Evolutionary conservation across 495 filamentous ascomycete species (phyloP), one percentile per base, ranked within the genome.

Genomic region (Lichenothelia convexa): DNA sequence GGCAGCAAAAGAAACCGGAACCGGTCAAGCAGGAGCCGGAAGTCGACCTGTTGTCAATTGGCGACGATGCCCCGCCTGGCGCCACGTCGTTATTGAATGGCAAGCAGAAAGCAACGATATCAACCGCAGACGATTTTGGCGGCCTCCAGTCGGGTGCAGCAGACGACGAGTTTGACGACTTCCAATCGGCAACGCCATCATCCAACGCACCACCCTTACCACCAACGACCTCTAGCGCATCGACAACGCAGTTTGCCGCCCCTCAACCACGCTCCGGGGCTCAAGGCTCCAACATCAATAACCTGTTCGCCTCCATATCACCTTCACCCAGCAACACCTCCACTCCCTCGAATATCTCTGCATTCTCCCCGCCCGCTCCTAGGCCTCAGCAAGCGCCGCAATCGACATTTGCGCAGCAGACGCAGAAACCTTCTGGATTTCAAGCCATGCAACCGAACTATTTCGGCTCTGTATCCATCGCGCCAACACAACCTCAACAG

Each of bases 111-210:
- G 57, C 61, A 3, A 38, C 58, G 5, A 53, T 58, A 13, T 50
- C 59, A 18, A 61, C 59, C 48, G 57, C 53, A 15, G 58, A 60
- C 34, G 71, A 64, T 16, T 58, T 79, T 36, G 71, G 66, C 26
- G 62, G 74, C 24, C 56, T 80, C 21, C 59, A 67, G 39, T 49
- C 61, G 11, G 56, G 40, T 3, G 53, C 49, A 11, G 61, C 47
- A 12, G 87, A 97, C 45, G 89, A 97, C 46, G 91, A 95, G 34
- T 95, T 95, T 46, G 89, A 95, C 51, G 91, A 95, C 52, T 95
- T 95, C 67, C 83, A 92, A 56, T 86, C 84, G n/a, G 89, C 91
- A 12, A 64, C 79, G 3, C 74, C 83, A 13, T 6, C 45, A 17
- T 7, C 45, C 26, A 34, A 18, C 32, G 27, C 15, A 24, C 60